Percentiles rank a stretch among this genome's conserved stretches.
Evolutionary conservation across 2,329 filamentous ascomycete genomes (phyloP).

Genomic region (Coniochaeta sp.): DNA sequence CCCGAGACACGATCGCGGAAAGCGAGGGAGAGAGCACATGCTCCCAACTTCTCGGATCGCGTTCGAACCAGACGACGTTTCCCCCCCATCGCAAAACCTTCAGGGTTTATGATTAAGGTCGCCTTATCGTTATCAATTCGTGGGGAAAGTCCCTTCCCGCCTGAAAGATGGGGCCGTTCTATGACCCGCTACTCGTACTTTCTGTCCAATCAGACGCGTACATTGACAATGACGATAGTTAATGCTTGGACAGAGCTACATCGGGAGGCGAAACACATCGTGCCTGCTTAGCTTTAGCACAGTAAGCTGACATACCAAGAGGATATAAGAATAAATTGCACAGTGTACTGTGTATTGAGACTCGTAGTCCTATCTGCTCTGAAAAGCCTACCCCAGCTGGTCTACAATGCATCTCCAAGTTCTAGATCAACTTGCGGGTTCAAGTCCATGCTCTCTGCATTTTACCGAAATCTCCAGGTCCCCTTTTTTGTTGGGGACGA

Average conservation of each 20-base stretch:
- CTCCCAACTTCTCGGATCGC: too few species aligned
- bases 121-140: not conserved
- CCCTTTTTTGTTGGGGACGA: not conserved
- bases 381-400: too few species aligned
- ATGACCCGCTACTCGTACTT: not conserved
- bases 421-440: not conserved
- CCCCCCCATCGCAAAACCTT: not conserved
- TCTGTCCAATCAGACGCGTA: not conserved
- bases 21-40: too few species aligned
- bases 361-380: too few species aligned
- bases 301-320: too few species aligned
- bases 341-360: too few species aligned
- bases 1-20: not conserved
- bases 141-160: not conserved
- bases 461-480: not conserved
- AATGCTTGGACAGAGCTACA: too few species aligned
- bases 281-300: not conserved
- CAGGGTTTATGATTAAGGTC: not conserved
- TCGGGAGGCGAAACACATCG: too few species aligned
- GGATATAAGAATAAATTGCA: too few species aligned
- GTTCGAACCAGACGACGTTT: not conserved
- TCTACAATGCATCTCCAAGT: not conserved
- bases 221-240: too few species aligned
- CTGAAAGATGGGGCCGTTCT: not conserved
- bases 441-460: not conserved